Evolutionary conservation across 352 stramenopile species (phyloP).

Genomic region (Pythium aphanidermatum): DNA sequence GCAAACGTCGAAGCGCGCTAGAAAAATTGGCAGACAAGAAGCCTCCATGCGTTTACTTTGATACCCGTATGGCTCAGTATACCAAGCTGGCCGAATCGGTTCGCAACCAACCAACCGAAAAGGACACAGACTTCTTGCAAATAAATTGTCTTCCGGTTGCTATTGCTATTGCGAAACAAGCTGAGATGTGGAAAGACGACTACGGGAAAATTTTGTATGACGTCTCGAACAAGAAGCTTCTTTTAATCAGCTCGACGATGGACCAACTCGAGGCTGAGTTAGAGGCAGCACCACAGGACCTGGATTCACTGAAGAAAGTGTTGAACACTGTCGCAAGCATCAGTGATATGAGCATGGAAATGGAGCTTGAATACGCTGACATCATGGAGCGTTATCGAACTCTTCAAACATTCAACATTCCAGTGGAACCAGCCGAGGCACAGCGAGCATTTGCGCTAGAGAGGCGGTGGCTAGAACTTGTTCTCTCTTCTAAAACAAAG

Average conservation of each 20-base stretch:
- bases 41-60: conserved; percentile 92
- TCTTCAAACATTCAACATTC: conserved; percentile 77
- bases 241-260: conserved; percentile 62
- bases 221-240: conserved; percentile 82
- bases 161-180: conserved; percentile 86
- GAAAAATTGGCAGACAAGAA: conserved; percentile 92
- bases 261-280: conserved; percentile 80
- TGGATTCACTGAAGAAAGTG: conserved; percentile 93
- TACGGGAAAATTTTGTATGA: conserved; percentile 91
- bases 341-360: conserved; percentile 87
- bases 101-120: conserved; percentile 83
- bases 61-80: conserved; percentile 91
- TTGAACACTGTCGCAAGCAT: conserved; percentile 90
- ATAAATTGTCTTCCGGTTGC: conserved; percentile 91
- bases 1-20: conserved; percentile 83
- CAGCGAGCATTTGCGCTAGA: conserved; percentile 76
- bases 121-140: conserved; percentile 93
- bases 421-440: conserved; percentile 57
- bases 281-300: conserved; percentile 67
- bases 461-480: conserved; percentile 76
- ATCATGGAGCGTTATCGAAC: conserved; percentile 92
- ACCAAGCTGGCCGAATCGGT: conserved; percentile 85
- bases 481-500: conserved; percentile 86
- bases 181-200: conserved; percentile 92
- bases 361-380: conserved; percentile 92